These are phyloP conservation scores for Arachnomyces sp. DNA, from an alignment of 2,329 filamentous ascomycete species.

Conservation along the genomic window DNA sequence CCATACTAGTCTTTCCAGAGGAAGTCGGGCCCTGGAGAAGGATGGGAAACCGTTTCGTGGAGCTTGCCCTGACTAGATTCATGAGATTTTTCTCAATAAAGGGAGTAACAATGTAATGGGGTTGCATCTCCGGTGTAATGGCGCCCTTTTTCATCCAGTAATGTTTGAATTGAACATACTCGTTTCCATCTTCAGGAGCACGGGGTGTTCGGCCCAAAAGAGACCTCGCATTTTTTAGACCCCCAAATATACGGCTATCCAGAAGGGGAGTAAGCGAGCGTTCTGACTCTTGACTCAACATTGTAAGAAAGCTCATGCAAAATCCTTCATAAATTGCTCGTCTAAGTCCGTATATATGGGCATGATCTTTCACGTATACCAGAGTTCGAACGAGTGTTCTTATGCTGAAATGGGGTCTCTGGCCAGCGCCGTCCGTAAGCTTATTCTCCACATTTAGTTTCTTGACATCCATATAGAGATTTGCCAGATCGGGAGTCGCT, in stretches of 20 bases:
- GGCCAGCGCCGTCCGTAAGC: conserved; percentile 88
- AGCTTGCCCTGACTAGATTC: conserved; percentile 88
- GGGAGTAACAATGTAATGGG: conserved; percentile 92
- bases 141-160: conserved; percentile 83
- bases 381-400: conserved; percentile 86
- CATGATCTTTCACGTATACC: conserved; percentile 78
- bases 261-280: conserved; percentile 71
- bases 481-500: conserved; percentile 71
- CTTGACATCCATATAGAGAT: conserved; percentile 83
- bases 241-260: conserved; percentile 68
- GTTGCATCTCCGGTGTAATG: conserved; percentile 59
- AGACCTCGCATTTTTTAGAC: conserved; percentile 60
- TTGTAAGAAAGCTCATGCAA: conserved; percentile 93
- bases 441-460: conserved; percentile 70
- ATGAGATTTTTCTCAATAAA: conserved; percentile 93
- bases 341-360: conserved; percentile 74
- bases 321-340: conserved; percentile 90
- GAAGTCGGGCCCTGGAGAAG: conserved; percentile 95
- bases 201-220: conserved; percentile 72
- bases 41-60: conserved; percentile 84
- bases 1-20: conserved; percentile 98
- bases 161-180: conserved; percentile 78
- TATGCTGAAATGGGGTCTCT: conserved; percentile 94
- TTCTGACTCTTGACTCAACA: conserved; percentile 77
- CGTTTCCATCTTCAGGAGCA: conserved; percentile 65